Evolutionary conservation across 2,329 filamentous ascomycete species (phyloP).

Genomic region (Amauroascus verrucosus): DNA sequence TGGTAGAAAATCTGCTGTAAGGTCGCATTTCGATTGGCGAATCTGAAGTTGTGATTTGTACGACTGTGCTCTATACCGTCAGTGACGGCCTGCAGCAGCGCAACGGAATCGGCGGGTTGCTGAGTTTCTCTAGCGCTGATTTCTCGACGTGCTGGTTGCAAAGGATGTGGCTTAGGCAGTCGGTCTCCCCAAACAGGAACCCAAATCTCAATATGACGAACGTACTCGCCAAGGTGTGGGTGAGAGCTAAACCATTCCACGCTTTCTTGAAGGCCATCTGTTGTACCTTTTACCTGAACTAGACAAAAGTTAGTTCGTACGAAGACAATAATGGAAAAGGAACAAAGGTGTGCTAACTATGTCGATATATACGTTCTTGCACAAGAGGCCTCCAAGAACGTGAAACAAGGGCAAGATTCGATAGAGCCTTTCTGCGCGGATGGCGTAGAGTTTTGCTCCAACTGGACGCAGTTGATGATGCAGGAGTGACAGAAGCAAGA

Average conservation of each 20-base stretch:
- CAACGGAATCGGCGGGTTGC: constrained; percentile 19
- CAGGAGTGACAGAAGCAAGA: constrained; percentile 46
- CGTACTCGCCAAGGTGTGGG: constrained; percentile 51
- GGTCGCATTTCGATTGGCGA: constrained; percentile 52
- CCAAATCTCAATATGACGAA: constrained; percentile 67
- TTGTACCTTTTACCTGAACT: constrained; percentile 62
- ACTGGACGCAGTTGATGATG: constrained; percentile 44
- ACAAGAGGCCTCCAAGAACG: constrained; percentile 56
- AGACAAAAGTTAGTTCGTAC: not conserved
- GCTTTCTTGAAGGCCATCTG: constrained; percentile 51
- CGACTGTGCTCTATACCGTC: constrained; percentile 24
- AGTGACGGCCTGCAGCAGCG: constrained; percentile 20
- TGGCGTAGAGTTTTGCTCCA: constrained; percentile 58
- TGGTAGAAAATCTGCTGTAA: constrained; percentile 60
- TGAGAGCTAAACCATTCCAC: constrained; percentile 50
- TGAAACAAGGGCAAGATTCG: constrained; percentile 51
- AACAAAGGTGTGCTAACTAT: constrained; percentile 35
- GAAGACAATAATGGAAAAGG: constrained; percentile 6
- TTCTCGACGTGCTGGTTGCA: constrained; percentile 22
- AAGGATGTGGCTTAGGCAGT: constrained; percentile 37
- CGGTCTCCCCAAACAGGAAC: constrained; percentile 61
- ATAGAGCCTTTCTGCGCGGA: constrained; percentile 56
- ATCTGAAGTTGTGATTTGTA: constrained; percentile 25
- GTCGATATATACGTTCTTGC: constrained; percentile 62
- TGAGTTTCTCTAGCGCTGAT: constrained; percentile 19